A percentile compares a stretch with the other conserved stretches of the same genome.
Conservation (phyloP, 2,329 filamentous ascomycete species). For the Claviceps sp. region DNA sequence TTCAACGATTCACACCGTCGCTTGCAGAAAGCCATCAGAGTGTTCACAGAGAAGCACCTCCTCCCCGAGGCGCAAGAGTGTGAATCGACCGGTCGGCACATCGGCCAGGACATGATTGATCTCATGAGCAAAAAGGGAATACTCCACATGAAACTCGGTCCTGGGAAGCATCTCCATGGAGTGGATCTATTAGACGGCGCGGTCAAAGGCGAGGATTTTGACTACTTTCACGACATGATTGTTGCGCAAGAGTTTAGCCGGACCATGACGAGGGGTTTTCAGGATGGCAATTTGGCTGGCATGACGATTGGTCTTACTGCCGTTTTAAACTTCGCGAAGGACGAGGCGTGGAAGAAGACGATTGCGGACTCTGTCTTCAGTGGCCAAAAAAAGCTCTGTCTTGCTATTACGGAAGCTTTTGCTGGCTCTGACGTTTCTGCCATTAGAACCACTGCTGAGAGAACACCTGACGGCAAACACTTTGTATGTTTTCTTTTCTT, state of each 20-base stretch:
- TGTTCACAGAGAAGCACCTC: slow-evolving; percentile 60
- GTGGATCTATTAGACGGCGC: slow-evolving; percentile 54
- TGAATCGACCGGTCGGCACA: slow-evolving; percentile 59
- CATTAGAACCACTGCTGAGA: slow-evolving; percentile 63
- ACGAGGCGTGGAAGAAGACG: slow-evolving; percentile 50
- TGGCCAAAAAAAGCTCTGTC: slow-evolving; percentile 76
- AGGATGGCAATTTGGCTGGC: slow-evolving; percentile 76
- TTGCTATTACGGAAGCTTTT: slow-evolving; percentile 82
- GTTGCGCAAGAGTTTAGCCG: slow-evolving; percentile 60
- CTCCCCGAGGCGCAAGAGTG: slow-evolving; percentile 63
- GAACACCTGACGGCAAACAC: slow-evolving; percentile 61
- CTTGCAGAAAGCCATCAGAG: slow-evolving; percentile 55
- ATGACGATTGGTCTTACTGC: slow-evolving; percentile 75
- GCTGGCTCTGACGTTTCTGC: slow-evolving; percentile 69
- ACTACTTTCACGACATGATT: slow-evolving; percentile 77
- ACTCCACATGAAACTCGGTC: slow-evolving; percentile 70
- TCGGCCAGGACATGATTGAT: slow-evolving; percentile 61
- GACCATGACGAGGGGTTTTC: slow-evolving; percentile 63
- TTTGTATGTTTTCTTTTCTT: slow-evolving; percentile 37
- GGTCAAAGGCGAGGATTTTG: slow-evolving; percentile 66
- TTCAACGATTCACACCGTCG: slow-evolving; percentile 61
- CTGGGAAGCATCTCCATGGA: slow-evolving; percentile 68
- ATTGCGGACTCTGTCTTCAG: slow-evolving; percentile 61
- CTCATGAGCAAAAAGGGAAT: slow-evolving; percentile 62
- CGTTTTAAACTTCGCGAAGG: slow-evolving; percentile 63